A percentile compares a stretch with the other conserved stretches of the same genome.
Evolutionary conservation across 2,329 filamentous ascomycete species (phyloP).

Genomic region (Cordyceps farinosa): DNA sequence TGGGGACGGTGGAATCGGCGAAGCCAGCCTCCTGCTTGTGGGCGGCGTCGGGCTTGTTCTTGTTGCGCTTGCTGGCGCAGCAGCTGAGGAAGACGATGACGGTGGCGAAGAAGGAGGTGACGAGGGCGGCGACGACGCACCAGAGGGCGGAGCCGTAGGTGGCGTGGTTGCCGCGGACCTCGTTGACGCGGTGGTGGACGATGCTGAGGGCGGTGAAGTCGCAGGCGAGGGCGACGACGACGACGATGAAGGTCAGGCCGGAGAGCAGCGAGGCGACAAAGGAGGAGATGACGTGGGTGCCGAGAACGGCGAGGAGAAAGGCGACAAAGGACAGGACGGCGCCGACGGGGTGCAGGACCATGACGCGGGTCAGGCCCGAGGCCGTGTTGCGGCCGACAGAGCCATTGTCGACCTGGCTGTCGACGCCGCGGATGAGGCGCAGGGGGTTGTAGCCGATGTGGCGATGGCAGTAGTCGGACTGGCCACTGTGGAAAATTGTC

Average conservation of each 20-base stretch:
- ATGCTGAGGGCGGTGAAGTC: slow-evolving; percentile 58
- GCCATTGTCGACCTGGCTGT: slow-evolving; percentile 38
- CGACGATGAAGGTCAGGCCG: slow-evolving; percentile 46
- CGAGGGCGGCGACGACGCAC: slow-evolving; percentile 54
- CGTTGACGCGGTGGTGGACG: slow-evolving; percentile 51
- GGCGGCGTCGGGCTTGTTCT: slow-evolving; percentile 25
- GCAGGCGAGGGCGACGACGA: slow-evolving; percentile 46
- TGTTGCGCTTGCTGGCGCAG: slow-evolving; percentile 48
- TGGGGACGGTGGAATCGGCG: slow-evolving; percentile 17
- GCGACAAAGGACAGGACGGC: slow-evolving; percentile 54
- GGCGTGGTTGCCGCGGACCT: slow-evolving; percentile 39
- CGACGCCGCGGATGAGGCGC: slow-evolving; percentile 37
- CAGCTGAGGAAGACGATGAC: slow-evolving; percentile 59
- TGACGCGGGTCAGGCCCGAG: slow-evolving; percentile 51
- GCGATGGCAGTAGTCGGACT: slow-evolving; percentile 44
- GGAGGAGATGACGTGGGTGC: slow-evolving; percentile 44
- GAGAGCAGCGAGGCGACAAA: slow-evolving; percentile 50
- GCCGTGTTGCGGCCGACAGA: slow-evolving; percentile 41
- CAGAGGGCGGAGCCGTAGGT: slow-evolving; percentile 54
- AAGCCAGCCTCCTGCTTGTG: slow-evolving; percentile 29
- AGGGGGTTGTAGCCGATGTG: slow-evolving; percentile 55
- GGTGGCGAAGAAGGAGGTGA: slow-evolving; percentile 52
- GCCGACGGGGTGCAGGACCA: slow-evolving; percentile 62
- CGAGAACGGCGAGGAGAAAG: slow-evolving; percentile 44
- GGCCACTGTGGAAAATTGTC: slow-evolving; percentile 27